phyloP scores from a whole-genome alignment of 345 rosid species.

The Draba incana region DNA sequence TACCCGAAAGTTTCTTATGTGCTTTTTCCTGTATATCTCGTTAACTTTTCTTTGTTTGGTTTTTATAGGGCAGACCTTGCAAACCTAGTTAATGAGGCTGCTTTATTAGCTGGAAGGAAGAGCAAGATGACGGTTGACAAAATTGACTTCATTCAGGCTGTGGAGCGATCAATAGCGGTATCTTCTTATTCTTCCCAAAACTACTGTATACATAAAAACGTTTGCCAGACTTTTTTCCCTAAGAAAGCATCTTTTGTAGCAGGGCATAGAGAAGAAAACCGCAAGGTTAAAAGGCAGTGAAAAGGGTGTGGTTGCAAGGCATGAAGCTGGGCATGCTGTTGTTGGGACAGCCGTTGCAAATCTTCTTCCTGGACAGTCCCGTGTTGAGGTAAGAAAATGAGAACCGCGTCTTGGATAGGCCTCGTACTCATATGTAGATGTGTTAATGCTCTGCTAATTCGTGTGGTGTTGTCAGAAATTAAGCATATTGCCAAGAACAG shows the following conservation, averaged over 20 bases:
- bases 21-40: background rate
- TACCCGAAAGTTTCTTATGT: background rate
- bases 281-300: slow-evolving; percentile 82
- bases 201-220: background rate
- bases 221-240: slow-evolving; percentile 6
- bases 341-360: slow-evolving; percentile 94
- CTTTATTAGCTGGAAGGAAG: slow-evolving; percentile 90
- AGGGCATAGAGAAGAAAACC: slow-evolving; percentile 99
- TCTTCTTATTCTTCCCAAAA: slow-evolving; percentile 30
- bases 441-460: background rate
- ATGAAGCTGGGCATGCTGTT: slow-evolving; percentile 98
- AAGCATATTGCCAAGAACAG: slow-evolving; percentile 97
- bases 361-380: slow-evolving; percentile 87
- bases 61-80: slow-evolving; percentile 94
- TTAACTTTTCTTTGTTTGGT: slow-evolving; percentile 21
- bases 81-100: slow-evolving; percentile 97
- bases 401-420: background rate
- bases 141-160: slow-evolving; percentile 88
- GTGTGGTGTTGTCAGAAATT: slow-evolving; percentile 60
- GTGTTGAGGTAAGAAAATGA: slow-evolving; percentile 68
- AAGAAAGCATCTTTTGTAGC: slow-evolving; percentile 16
- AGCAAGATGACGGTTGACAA: slow-evolving; percentile 76
- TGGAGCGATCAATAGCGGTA: slow-evolving; percentile 95
- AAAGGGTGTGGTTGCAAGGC: slow-evolving; percentile 95
- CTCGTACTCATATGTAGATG: background rate